These are phyloP conservation scores for Huntiella savannae DNA, from an alignment of 2,329 filamentous ascomycete species.

Conservation along the genomic window DNA sequence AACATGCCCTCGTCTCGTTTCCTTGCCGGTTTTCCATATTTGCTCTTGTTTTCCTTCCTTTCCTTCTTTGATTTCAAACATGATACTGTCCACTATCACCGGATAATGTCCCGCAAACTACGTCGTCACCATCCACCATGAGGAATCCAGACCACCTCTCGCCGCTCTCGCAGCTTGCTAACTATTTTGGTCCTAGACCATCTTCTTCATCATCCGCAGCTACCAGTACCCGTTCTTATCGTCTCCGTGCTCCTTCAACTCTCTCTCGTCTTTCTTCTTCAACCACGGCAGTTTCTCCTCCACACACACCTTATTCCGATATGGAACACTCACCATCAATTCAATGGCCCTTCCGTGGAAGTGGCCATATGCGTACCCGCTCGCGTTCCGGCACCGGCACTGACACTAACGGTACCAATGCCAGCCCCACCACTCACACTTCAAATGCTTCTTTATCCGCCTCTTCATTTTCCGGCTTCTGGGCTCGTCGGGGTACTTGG, in stretches of 20 bases:
- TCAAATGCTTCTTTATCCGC: constrained; percentile 2
- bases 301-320: constrained; percentile 1
- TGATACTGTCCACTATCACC: neutral
- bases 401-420: constrained; percentile 3
- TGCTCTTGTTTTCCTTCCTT: neutral
- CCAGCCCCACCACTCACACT: neutral
- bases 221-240: neutral
- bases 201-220: neutral
- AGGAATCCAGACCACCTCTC: neutral
- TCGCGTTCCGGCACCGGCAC: constrained; percentile 5
- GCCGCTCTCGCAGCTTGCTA: constrained; percentile 5
- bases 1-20: neutral
- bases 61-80: neutral
- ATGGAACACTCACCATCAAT: constrained; percentile 5
- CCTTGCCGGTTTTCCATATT: neutral
- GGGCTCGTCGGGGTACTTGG: constrained; percentile 8
- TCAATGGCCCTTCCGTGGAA: constrained; percentile 12
- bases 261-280: neutral
- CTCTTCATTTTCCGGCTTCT: constrained; percentile 7
- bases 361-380: constrained; percentile 3
- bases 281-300: neutral
- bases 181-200: constrained; percentile 3
- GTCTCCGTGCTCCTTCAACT: neutral
- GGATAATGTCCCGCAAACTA: neutral
- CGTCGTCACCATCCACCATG: neutral